Evolutionary conservation across 129 eudicot genomes (phyloP).

Genomic region (Chrysanthemum makinoi): DNA sequence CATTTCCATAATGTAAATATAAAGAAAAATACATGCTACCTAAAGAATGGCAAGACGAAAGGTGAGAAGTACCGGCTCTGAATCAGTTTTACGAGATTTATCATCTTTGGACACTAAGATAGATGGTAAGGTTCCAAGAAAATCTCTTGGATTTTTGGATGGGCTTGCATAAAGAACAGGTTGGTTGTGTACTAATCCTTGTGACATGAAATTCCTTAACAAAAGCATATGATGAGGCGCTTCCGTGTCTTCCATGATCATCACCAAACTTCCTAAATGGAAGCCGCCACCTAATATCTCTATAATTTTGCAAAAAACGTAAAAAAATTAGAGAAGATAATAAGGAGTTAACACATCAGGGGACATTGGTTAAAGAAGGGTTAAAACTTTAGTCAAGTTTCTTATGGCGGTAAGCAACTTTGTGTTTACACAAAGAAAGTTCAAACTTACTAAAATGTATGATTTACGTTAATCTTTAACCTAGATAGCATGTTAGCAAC

Average conservation of each 20-base stretch:
- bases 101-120: conserved; percentile 70
- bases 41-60: conserved; percentile 14
- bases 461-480: neutral
- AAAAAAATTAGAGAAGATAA: neutral
- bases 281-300: conserved; percentile 98
- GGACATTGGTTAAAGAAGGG: neutral
- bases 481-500: neutral
- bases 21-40: neutral
- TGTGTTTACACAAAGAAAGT: neutral
- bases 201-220: conserved; percentile 92
- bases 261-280: conserved; percentile 81
- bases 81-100: conserved; percentile 49
- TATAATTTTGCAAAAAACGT: conserved; percentile 20
- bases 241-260: conserved; percentile 94
- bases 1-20: conserved; percentile 8
- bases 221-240: conserved; percentile 99
- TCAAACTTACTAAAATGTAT: neutral
- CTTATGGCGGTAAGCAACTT: neutral
- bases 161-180: conserved; percentile 91
- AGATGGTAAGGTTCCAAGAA: conserved; percentile 89
- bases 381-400: neutral
- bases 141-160: conserved; percentile 69
- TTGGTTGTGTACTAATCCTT: conserved; percentile 87
- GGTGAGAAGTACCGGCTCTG: conserved; percentile 50
- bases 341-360: neutral